Evolutionary conservation across 208 protist genomes (phyloP), one percentile per base, ranked within the genome.

Genomic region (Leishmania lainsoni): DNA sequence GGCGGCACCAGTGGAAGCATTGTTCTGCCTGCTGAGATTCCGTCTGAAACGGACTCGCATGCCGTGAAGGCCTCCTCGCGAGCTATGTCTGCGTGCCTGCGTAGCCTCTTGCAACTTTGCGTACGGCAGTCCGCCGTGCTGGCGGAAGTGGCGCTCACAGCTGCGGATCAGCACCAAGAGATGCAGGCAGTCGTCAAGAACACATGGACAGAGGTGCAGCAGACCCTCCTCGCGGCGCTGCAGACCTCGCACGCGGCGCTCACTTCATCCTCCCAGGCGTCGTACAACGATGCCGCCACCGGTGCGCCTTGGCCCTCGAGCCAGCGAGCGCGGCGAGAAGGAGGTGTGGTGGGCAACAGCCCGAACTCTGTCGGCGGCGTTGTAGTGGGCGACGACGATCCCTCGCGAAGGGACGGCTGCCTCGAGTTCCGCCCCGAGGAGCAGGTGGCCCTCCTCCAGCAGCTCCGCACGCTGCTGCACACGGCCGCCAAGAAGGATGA

Each of bases 401-500:
- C 1, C 73, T n/a, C 26, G 14, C 39, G n/a, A 17, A 10, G 39
- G 45, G 61, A 54, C 22, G 52, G 48, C 10, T 42, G 20, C 6
- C 51, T 75, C 61, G 65, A 79, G 10, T 82, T 86, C 58, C 71
- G 56, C 32, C 29, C 72, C 0, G 78, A 81, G 63, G 82, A 86
- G n/a, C 82, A 86, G 49, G 74, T 72, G 26, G 42, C 78, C 5
- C 51, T 86, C 16, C 80, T 91, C 39, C 82, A 92, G 45, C 79
- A 86, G 66, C 88, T 96, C 56, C 74, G 74, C 51, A 69, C 80
- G 72, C 79, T 96, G 9, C 82, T 96, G 73, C 88, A 88, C 39
- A 87, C 83, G n/a, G 90, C 92, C 8, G 82, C 87, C 20, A 75
- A 85, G 32, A 90, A 91, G 78, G 90, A 96, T 26, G 83, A 86